Evolutionary conservation across 2,329 filamentous ascomycete genomes (phyloP), one percentile per base, ranked within the genome.

Genomic region (Paecilomyces sp.): DNA sequence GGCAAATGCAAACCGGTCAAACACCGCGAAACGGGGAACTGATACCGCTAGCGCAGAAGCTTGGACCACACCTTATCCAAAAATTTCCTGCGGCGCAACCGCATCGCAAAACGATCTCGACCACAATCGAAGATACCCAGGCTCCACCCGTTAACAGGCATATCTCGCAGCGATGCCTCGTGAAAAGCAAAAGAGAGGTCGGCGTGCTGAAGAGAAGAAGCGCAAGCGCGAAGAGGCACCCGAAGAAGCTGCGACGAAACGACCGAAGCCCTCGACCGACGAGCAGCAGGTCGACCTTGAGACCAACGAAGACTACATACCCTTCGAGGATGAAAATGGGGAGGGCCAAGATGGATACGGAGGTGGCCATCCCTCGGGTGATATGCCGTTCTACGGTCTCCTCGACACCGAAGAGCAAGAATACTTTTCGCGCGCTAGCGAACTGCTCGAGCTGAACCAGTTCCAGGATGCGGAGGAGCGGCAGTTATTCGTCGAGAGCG

Each of bases 401-500:
- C 87, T 99, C 28, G 89, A 91, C 68, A 88, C 95, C 58, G 86
- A 95, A 65, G 94, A 99, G 79, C 91, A 96, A 71, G 92, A 97
- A 74, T 97, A 97, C 75, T 99, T 97, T 75, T 88, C 90, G 65
- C 86, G 87, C 55, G 92, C 92, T 58, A 92, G 95, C 78, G 89
- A 95, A 73, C 82, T 95, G 77, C 86, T 99, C 61, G 92, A 96
- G 74, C 77, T 91, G 66, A 94, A 97, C 77, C 86, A 93, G 72
- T 97, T 97, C 72, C 85, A 84, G 50, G 86, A 87, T 47, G 74
- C 85, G 57, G 91, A 96, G 66, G 89, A 92, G 66, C 83, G 87
- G 60, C 79, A 80, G 58, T 69, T 88, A 55, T 92, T 91, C 69
- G 75, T 97, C 54, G 85, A 88, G 62, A 95, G 88, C 73, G 89